Percentiles rank a stretch among this genome's conserved stretches.
phyloP scores from a whole-genome alignment of 176 grass and related monocot genomes.

The Oryza longistaminata region DNA sequence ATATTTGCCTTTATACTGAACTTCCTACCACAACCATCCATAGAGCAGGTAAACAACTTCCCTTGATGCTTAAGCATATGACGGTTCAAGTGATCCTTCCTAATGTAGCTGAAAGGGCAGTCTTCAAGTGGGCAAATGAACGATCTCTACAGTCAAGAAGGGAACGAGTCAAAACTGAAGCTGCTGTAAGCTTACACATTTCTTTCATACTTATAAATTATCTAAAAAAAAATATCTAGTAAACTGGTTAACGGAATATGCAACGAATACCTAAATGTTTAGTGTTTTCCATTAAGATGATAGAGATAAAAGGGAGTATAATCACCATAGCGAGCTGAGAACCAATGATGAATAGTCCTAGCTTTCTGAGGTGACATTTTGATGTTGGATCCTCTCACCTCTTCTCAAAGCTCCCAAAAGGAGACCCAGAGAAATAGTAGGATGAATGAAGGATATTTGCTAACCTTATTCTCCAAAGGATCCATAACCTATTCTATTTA shows the following conservation, averaged over 20 bases:
- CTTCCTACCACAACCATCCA: conserved; percentile 42
- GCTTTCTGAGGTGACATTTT: conserved; percentile 61
- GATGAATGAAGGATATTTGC: conserved; percentile 17
- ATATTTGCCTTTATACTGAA: conserved; percentile 72
- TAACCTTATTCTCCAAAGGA: conserved; percentile 29
- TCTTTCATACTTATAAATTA: background rate
- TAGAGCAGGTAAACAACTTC: conserved; percentile 59
- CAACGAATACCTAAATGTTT: background rate
- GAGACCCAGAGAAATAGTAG: conserved; percentile 19
- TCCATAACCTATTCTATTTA: conserved; percentile 21
- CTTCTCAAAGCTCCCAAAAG: conserved; percentile 4
- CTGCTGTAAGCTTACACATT: background rate
- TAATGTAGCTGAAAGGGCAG: conserved; percentile 60
- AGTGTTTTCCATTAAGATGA: background rate
- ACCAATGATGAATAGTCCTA: conserved; percentile 32
- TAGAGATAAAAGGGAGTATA: background rate
- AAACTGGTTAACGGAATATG: background rate
- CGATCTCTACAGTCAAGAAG: conserved; percentile 38
- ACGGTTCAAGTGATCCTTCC: conserved; percentile 67
- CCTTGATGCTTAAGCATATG: conserved; percentile 63
- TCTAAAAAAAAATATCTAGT: background rate
- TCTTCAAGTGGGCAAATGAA: conserved; percentile 59
- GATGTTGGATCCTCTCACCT: conserved; percentile 40
- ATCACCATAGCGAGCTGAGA: conserved; percentile 57
- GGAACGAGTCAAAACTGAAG: conserved; percentile 11